These are phyloP conservation scores for Sphaerosporella brunnea DNA, from an alignment of 495 filamentous ascomycete species.

Conservation along the genomic window DNA sequence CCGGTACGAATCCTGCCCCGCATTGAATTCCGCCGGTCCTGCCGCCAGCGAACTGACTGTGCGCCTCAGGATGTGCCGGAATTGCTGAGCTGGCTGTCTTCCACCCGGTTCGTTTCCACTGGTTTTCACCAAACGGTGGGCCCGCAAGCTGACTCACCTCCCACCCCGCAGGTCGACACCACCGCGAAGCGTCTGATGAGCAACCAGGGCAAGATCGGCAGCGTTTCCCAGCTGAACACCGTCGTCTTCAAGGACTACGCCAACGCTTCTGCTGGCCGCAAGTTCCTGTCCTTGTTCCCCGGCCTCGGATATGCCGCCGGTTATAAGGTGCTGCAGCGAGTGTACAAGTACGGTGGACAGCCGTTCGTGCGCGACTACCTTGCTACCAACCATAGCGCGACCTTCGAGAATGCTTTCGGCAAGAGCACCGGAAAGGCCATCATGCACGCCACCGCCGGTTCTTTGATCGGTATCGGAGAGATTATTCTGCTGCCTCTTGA, in stretches of 20 bases:
- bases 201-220: constrained; percentile 46
- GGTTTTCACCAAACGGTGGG: too few species aligned
- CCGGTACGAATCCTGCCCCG: constrained; percentile 44
- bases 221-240: constrained; percentile 47
- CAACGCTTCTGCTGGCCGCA: constrained; percentile 43
- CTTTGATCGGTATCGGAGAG: constrained; percentile 91
- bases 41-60: constrained; percentile 3
- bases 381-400: constrained; percentile 54
- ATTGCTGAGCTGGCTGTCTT: constrained; percentile 94
- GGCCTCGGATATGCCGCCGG: constrained; percentile 92
- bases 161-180: constrained; percentile 85
- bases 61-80: constrained; percentile 59
- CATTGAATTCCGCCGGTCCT: neutral
- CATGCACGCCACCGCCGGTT: constrained; percentile 83
- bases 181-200: constrained; percentile 98
- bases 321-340: constrained; percentile 92
- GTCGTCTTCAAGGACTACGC: constrained; percentile 92
- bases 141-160: too few species aligned
- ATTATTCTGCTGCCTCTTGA: constrained; percentile 89
- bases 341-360: constrained; percentile 99
- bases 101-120: constrained; percentile 53
- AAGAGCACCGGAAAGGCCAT: constrained; percentile 96
- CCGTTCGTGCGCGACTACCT: constrained; percentile 89
- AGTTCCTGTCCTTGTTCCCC: constrained; percentile 92
- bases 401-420: constrained; percentile 80